These are phyloP conservation scores for Sporodiniella umbellata DNA, from an alignment of 371 early-diverging fungal species.

Conservation along the genomic window DNA sequence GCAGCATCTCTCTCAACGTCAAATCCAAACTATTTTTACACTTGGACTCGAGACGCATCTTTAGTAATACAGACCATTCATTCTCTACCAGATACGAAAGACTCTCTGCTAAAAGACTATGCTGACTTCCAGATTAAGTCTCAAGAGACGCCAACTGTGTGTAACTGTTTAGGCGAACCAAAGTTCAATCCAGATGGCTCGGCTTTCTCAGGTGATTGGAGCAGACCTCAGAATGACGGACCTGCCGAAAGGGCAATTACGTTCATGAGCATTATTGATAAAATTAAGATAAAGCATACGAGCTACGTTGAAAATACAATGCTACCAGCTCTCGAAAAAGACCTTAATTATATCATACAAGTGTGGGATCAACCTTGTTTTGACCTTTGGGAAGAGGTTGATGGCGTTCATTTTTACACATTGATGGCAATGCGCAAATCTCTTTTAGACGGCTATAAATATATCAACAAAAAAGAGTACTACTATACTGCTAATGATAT, in stretches of 20 bases:
- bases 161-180: constrained; percentile 70
- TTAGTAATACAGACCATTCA: constrained; percentile 52
- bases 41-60: constrained; percentile 77
- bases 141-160: constrained; percentile 26
- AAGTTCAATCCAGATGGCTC: constrained; percentile 69
- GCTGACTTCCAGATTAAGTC: constrained; percentile 29
- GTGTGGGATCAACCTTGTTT: constrained; percentile 43
- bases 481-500: constrained; percentile 16
- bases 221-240: constrained; percentile 80
- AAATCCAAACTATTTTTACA: constrained; percentile 74
- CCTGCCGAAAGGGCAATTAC: constrained; percentile 70
- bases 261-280: constrained; percentile 45
- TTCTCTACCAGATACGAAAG: constrained; percentile 10
- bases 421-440: constrained; percentile 62
- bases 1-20: constrained; percentile 36
- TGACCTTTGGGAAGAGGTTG: constrained; percentile 63
- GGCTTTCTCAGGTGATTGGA: constrained; percentile 54
- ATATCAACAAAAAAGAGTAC: constrained; percentile 21
- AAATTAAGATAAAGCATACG: constrained; percentile 8
- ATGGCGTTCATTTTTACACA: constrained; percentile 68
- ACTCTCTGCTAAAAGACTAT: constrained; percentile 27
- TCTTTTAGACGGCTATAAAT: constrained; percentile 43
- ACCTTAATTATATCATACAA: constrained; percentile 63
- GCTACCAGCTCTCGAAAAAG: constrained; percentile 22
- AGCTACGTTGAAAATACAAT: constrained; percentile 1